Base-by-base conservation (phyloP, 78 protist species). In the Speleostelium caveatum region DNA sequence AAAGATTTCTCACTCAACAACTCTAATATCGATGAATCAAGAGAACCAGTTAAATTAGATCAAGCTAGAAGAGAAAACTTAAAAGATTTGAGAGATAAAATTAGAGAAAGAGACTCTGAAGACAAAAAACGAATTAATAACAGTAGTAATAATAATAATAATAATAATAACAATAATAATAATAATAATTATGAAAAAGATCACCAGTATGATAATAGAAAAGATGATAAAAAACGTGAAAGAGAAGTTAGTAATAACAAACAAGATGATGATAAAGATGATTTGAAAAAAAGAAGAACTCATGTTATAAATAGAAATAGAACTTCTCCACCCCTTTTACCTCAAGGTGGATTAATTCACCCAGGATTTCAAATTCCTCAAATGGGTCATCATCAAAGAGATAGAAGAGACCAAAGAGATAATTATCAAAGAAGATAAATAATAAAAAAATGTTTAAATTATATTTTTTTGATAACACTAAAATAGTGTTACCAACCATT, bases 191-290 rank as follows among this genome's bases (percentile, higher is more conserved):
- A 58, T 19, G 26, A 58, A 19, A 22, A 58, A n/a, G 16, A 22
- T n/a, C 30, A 58, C 63, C 63, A 58, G 26, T 19, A 16, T 49
- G 24, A 49, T 16, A 12, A 49, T n/a, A n/a, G n/a, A n/a, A n/a
- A n/a, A n/a, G n/a, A n/a, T n/a, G n/a, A n/a, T 58, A 58, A 58
- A 58, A 58, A 58, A 22, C 17, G 63, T n/a, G 63, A 58, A 19
- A 58, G 63, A 22, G 63, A 58, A 58, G 10, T 16, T 58, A 22
- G 30, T 16, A 58, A 10, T 45, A 45, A 45, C 6, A 10, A 45
- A 14, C 53, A 58, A 58, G 7, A 6, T 16, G 63, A 58, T 58
- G 63, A 58, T n/a, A 16, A 58, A 58, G 63, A 19, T 49, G 55
- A 49, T 49, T 12, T 49, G 6, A 58, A 16, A 22, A 58, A 58